Percentiles rank a stretch among this genome's conserved stretches.
These are phyloP conservation scores for Psilocybe cubensis DNA, from an alignment of 768 basidiomycete genomes.

Conservation along the genomic window DNA sequence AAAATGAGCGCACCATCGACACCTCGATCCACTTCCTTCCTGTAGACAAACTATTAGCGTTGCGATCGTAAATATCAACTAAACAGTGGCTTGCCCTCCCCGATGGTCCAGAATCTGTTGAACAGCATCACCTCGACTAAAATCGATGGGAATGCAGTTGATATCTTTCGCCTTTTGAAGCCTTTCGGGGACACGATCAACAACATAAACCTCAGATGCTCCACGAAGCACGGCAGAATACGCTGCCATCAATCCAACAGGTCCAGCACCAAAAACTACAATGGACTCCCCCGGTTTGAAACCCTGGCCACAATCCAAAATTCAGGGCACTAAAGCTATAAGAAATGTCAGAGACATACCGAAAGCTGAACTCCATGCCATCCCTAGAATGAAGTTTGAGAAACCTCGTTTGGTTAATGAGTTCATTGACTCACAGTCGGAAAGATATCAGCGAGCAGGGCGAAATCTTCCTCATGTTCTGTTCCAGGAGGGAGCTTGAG, in stretches of 20 bases:
- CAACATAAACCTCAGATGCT: conserved; percentile 55
- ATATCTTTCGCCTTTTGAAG: conserved; percentile 55
- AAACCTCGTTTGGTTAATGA: not conserved
- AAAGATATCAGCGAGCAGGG: conserved; percentile 57
- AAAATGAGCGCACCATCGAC: conserved; percentile 41
- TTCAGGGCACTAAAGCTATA: not conserved
- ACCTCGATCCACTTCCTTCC: conserved; percentile 53
- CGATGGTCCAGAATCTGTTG: conserved; percentile 48
- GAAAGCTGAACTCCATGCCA: conserved; percentile 58
- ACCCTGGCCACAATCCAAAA: conserved; percentile 29
- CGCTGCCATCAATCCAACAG: conserved; percentile 61
- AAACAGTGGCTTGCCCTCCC: conserved; percentile 39
- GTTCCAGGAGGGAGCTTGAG: conserved; percentile 53
- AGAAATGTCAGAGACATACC: conserved; percentile 24
- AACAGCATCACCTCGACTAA: conserved; percentile 49
- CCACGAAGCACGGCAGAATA: conserved; percentile 57
- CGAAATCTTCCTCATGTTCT: conserved; percentile 60
- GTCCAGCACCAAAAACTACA: conserved; percentile 57
- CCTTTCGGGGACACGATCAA: conserved; percentile 58
- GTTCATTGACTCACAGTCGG: conserved; percentile 44
- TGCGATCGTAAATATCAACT: not conserved
- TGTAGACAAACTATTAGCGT: conserved; percentile 16
- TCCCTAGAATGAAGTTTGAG: conserved; percentile 34
- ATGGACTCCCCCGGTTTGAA: conserved; percentile 57
- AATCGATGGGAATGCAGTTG: conserved; percentile 54